These are phyloP conservation scores for Pseudoscleropodium purum DNA, from an alignment of 225 moss, liverwort and hornwort genomes.

Conservation along the genomic window DNA sequence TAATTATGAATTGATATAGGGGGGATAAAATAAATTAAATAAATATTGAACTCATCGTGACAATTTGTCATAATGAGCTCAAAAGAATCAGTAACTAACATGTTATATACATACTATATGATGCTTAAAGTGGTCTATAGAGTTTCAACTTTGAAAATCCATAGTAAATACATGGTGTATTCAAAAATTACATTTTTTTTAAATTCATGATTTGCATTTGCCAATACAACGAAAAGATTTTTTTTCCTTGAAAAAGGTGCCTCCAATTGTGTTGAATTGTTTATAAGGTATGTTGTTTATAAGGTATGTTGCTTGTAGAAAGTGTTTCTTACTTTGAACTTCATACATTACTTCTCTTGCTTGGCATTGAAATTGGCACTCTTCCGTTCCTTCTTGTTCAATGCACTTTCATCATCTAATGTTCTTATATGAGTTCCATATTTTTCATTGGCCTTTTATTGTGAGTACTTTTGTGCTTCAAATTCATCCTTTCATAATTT, in stretches of 20 bases:
- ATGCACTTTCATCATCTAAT: background rate
- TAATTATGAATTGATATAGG: no score
- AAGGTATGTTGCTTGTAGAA: background rate
- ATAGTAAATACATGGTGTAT: no score
- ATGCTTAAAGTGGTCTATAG: fast-evolving
- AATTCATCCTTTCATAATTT: background rate
- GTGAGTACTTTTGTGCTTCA: background rate
- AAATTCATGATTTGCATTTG: background rate
- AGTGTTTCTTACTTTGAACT: background rate
- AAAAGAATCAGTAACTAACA: no score
- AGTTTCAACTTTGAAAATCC: background rate
- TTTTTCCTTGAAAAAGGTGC: background rate
- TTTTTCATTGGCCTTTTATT: background rate
- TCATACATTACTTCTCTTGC: background rate
- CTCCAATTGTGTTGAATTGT: background rate
- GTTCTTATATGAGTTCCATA: background rate
- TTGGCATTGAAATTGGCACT: background rate
- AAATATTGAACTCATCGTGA: no score
- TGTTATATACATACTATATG: no score
- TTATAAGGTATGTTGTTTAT: background rate
- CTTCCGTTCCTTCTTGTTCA: background rate
- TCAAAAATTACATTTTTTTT: background rate
- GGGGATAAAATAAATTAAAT: no score
- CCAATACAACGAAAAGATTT: background rate
- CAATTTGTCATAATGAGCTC: no score